Percentiles rank a stretch among this genome's conserved stretches.
Conservation (phyloP, 805 yeast species). For the Wickerhamiella nectarea region DNA sequence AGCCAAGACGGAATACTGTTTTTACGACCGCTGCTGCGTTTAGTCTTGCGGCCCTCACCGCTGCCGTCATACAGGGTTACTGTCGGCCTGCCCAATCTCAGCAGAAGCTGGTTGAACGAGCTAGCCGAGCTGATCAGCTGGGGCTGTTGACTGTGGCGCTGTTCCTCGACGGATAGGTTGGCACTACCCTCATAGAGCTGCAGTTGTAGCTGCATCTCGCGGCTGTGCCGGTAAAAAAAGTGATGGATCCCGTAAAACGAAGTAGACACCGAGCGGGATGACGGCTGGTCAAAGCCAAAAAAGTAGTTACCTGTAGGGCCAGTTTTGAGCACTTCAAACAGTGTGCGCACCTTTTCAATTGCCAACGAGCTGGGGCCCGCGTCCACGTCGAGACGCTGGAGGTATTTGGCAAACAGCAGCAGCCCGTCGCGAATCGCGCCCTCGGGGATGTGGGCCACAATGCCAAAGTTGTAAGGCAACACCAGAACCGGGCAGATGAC, state of each 20-base stretch:
- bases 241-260: not conserved
- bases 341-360: not conserved
- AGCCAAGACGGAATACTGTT: not conserved
- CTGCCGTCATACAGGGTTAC: not conserved
- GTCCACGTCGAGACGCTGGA: slow-evolving; percentile 5
- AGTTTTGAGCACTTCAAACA: not conserved
- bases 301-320: not conserved
- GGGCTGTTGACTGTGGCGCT: too few relatives aligned
- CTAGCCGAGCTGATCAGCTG: too few relatives aligned
- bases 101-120: not conserved
- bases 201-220: not conserved
- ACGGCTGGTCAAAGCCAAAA: not conserved
- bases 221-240: slow-evolving; percentile 3
- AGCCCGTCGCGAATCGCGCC: not conserved
- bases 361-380: not conserved
- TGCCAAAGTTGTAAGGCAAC: slow-evolving; percentile 2
- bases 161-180: not conserved
- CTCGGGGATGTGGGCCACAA: not conserved
- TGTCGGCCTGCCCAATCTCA: not conserved
- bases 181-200: not conserved
- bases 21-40: slow-evolving; percentile 4
- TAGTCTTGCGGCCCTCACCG: not conserved
- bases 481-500: slow-evolving; percentile 9
- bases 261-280: not conserved
- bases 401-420: slow-evolving; percentile 1